Base-by-base conservation (phyloP, 2,329 filamentous ascomycete species). In the Cryphonectria carpinicola region DNA sequence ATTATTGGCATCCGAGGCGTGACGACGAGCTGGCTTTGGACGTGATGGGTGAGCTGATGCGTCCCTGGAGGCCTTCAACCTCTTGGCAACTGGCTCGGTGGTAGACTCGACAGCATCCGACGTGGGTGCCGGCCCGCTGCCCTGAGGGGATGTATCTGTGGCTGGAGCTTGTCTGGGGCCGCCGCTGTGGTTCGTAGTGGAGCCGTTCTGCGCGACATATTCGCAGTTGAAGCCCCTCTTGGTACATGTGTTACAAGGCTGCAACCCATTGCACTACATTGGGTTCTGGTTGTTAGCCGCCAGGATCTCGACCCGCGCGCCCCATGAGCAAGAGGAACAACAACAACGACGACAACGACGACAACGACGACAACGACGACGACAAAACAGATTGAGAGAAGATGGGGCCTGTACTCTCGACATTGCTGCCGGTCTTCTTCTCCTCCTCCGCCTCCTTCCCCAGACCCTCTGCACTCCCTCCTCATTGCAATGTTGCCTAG, bases 211-310 rank as follows among this genome's bases (percentile, higher is more conserved):
- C 22, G 68, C n/a, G n/a, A 79, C 79, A 74, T 87, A 87, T 39
- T 79, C 75, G 74, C 85, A 87, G 4, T 74, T 76, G 69, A 85
- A 77, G 28, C 76, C 80, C 77, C 87, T 84, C 79, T 88, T 89
- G 61, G 82, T 80, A 79, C 89, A 91, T 35, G 86, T 87, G 71
- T 83, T 84, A 78, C 89, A 91, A 52, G 88, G 88, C 66, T 81
- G 83, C 63, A 83, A 76, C 37, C 88, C 88, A 79, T 90, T 88
- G 78, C 88, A 90, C 88, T 90, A 71, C 69, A 63, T n/a, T n/a
- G 70, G 68, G 37, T 65, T 28, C 73, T n/a, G 19, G 67, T 41
- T 32, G 54, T 70, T 67, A 72, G 70, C 62, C 43, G n/a, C 41
- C 10, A 7, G 46, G 25, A 61, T 39, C 8, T 32, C 10, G 11